Percentiles rank a stretch among this genome's conserved stretches.
Conservation (phyloP, 306 rosid genomes). For the Parietaria judaica region DNA sequence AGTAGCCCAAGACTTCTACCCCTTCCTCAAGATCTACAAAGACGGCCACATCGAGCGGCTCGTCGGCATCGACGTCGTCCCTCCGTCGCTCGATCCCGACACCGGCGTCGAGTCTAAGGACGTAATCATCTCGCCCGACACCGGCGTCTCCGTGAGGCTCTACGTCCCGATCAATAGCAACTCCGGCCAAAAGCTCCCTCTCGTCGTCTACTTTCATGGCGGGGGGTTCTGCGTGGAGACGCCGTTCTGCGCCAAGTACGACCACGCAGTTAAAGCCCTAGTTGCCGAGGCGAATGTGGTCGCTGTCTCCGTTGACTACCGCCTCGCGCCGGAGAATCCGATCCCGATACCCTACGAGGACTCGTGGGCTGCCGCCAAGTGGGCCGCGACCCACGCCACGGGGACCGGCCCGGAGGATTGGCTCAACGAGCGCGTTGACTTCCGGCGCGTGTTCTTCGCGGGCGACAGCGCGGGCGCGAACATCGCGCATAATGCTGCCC, state of each 20-base stretch:
- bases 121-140: constrained; percentile 38
- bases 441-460: constrained; percentile 31
- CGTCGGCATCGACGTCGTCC: constrained; percentile 27
- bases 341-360: constrained; percentile 49
- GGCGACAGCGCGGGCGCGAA: constrained; percentile 84
- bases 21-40: constrained; percentile 48
- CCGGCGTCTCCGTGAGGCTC: constrained; percentile 44
- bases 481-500: constrained; percentile 40
- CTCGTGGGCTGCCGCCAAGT: constrained; percentile 47
- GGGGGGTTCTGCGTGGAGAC: constrained; percentile 60
- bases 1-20: constrained; percentile 33
- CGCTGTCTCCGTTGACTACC: constrained; percentile 58
- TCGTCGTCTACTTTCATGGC: constrained; percentile 59
- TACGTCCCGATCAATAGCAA: constrained; percentile 36
- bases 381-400: constrained; percentile 46
- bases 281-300: constrained; percentile 30
- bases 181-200: constrained; percentile 42
- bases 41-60: constrained; percentile 49
- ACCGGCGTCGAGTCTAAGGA: constrained; percentile 64
- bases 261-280: constrained; percentile 29
- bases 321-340: constrained; percentile 67
- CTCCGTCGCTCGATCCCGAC: constrained; percentile 32
- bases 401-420: constrained; percentile 49
- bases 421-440: constrained; percentile 43
- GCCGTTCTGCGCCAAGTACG: constrained; percentile 45